A percentile compares a stretch with the other conserved stretches of the same genome.
These are phyloP conservation scores for Symbiodinium natans DNA, from an alignment of 73 alveolate species.

Conservation along the genomic window DNA sequence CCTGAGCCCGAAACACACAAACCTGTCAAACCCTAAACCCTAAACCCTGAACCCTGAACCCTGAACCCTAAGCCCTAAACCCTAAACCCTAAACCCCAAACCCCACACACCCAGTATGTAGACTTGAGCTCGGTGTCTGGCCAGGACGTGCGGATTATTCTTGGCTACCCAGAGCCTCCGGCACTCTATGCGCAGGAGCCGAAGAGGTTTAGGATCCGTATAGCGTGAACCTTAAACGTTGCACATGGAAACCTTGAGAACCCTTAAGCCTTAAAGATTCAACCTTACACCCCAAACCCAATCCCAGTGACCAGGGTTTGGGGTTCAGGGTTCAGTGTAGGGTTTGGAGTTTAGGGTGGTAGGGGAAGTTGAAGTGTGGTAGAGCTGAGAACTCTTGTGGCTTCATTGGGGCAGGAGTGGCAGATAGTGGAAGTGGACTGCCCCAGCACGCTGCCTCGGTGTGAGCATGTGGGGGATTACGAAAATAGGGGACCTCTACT, in stretches of 20 bases:
- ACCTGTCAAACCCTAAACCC: too few species aligned
- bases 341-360: neutral
- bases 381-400: neutral
- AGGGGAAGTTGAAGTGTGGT: neutral
- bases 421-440: neutral
- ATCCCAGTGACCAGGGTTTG: too few species aligned
- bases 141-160: neutral
- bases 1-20: too few species aligned
- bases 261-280: too few species aligned
- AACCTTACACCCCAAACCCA: too few species aligned
- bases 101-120: too few species aligned
- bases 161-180: neutral
- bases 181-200: neutral
- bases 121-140: neutral
- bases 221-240: too few species aligned
- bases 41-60: too few species aligned
- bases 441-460: neutral
- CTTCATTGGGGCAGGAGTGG: slow-evolving; percentile 11
- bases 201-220: too few species aligned
- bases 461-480: too few species aligned
- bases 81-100: neutral
- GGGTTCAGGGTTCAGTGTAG: neutral
- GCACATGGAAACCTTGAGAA: too few species aligned
- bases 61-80: neutral
- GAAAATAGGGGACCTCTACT: too few species aligned